Base-by-base conservation (phyloP, 2,329 filamentous ascomycete genomes). In the Apiospora arundinis region DNA sequence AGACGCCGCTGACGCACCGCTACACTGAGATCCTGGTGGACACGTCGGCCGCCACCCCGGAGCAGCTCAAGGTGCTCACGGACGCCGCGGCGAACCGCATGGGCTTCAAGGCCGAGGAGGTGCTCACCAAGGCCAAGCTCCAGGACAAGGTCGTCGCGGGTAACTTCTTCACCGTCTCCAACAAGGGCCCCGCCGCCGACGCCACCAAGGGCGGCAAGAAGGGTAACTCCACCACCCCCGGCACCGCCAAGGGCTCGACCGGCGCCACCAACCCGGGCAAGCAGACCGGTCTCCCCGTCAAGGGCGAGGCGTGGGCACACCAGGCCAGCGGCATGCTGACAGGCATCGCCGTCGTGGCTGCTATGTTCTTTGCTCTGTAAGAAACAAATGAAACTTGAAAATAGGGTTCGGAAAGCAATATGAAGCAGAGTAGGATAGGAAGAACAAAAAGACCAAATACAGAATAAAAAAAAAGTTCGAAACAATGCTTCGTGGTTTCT, bases 151-250 rank as follows among this genome's bases (percentile, higher is more conserved):
- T 81, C n/a, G 70, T 81, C n/a, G 80, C 80, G 0, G 79, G 77
- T 5, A 81, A 80, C 72, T 81, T 75, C 71, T 81, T 80, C 74
- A 78, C 78, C 32, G 78, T 81, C 42, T 79, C 79, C n/a, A 80
- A 80, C 65, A 73, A 77, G 0, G 78, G 78, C 3, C 75, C 77
- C 37, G 74, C 65, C 66, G 18, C 37, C 28, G 68, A 72, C 37
- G 49, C 68, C 12, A 28, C 25, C 70, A 2, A 71, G 67, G 21
- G 46, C 73, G n/a, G 69, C 73, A 12, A 9, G n/a, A 37, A 42
- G 9, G 67, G 32, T 32, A 74, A 71, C 69, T 71, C 74, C 25
- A 68, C 73, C 7, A 68, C 66, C 7, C 60, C 70, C 67, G 21
- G 67, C 37, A 52, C 65, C 16, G 71, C 69, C 48, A 72, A 70